These are phyloP conservation scores for Hymenoscyphus infarciens DNA, from an alignment of 2,329 filamentous ascomycete species.

Conservation along the genomic window DNA sequence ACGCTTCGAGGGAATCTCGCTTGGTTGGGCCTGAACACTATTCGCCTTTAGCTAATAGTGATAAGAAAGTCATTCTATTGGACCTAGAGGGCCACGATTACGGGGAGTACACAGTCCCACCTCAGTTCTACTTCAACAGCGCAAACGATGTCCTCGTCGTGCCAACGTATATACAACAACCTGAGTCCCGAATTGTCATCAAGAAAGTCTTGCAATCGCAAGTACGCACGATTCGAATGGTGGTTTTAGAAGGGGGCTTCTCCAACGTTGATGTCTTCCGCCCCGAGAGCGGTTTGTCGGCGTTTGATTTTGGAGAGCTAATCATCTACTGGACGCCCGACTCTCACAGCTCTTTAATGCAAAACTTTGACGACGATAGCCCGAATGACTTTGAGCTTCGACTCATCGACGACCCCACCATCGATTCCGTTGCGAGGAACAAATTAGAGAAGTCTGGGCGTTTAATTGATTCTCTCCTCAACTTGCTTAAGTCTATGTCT, in stretches of 20 bases:
- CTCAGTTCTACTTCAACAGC: neutral
- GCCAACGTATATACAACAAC: neutral
- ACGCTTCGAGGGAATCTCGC: neutral
- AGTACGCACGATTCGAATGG: neutral
- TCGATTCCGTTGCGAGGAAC: neutral
- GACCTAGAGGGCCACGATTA: neutral
- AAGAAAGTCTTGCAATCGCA: neutral
- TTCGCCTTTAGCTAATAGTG: neutral
- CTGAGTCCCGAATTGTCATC: neutral
- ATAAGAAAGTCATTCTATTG: neutral
- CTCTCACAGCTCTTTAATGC: neutral
- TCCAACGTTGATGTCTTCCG: too few relatives aligned
- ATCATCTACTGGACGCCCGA: neutral
- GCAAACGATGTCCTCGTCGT: neutral
- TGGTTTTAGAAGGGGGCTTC: too few relatives aligned
- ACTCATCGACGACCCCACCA: neutral
- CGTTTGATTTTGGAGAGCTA: neutral
- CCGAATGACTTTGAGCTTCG: neutral
- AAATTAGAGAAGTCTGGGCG: neutral
- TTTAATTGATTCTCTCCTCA: too few relatives aligned
- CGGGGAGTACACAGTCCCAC: neutral
- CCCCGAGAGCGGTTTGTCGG: too few relatives aligned
- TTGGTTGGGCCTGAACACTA: neutral
- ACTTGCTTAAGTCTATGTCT: too few relatives aligned
- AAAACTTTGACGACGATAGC: neutral